Conservation (phyloP, 2,329 filamentous ascomycete genomes). For the Paecilomyces dactylethromorphus region DNA sequence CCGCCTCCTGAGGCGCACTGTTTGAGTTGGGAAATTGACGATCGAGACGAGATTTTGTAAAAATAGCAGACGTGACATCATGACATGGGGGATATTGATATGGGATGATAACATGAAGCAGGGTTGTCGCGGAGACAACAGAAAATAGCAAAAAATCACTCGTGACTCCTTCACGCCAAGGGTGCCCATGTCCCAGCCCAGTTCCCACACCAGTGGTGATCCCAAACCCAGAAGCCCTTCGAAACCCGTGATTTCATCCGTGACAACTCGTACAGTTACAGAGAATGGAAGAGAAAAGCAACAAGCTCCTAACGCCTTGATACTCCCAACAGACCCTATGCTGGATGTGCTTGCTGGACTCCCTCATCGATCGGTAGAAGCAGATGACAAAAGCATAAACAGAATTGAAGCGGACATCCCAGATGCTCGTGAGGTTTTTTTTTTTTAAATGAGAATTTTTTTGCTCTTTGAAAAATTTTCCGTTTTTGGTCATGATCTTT, state of each 20-base stretch:
- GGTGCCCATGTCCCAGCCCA: not conserved
- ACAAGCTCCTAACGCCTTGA: not conserved
- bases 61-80: not conserved
- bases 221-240: not conserved
- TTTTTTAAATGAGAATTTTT: not conserved
- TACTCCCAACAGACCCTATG: not conserved
- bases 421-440: not conserved
- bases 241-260: not conserved
- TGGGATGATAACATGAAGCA: not conserved
- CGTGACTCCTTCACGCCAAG: not conserved
- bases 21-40: not conserved
- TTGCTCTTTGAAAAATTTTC: not conserved
- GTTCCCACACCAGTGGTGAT: not conserved
- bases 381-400: not conserved
- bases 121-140: not conserved
- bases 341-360: not conserved
- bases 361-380: not conserved
- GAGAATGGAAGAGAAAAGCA: not conserved
- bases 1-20: not conserved
- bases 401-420: not conserved
- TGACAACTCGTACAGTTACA: not conserved
- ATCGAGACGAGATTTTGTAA: not conserved
- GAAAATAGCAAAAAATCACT: not conserved
- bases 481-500: not conserved
- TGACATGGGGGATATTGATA: not conserved